Base-by-base conservation (phyloP, 805 yeast species). In the Jamesozyma gamospora region DNA sequence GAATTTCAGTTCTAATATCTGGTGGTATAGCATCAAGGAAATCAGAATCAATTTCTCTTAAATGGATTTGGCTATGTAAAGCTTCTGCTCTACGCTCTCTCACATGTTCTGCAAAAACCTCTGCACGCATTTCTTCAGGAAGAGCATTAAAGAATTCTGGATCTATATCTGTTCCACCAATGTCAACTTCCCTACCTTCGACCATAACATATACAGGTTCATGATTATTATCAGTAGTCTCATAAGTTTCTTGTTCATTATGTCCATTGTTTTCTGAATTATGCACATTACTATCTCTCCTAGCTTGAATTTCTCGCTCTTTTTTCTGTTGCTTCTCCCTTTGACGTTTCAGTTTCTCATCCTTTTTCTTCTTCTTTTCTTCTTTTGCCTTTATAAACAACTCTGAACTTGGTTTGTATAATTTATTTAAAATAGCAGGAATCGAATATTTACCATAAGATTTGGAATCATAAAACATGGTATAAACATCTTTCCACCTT, bases 51-150 rank as follows among this genome's bases (percentile, higher is more conserved):
- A 84, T 72, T 49, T 82, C 94, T 24, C 84, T 65, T 3, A 74
- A 65, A 12, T 69, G 64, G 1, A 62, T 55, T 1, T 75, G 67
- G 55, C 44, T 63, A 32, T 60, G 53, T 12, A 63, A 55, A 1
- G 72, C 83, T 64, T 66, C 75, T 33, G 68, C 80, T 43, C 92
- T 68, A 42, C 88, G 67, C 48, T 84, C 92, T 32, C 87, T 66
- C 6, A 86, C 66, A 52, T 87, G 95, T 46, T 86, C 90, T 0
- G 88, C 75, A 53, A 84, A 78, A 0, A 87, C 96, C 53, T 88
- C 96, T 46, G 86, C 94, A 36, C 96, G 68, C 83, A 88, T 82
- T 39, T 84, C 92, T 33, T 85, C 95, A 0, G 96, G 96, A 28
- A 88, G 68, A 0, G 95, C 96, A 50, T 80, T 82, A 44, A 88